Evolutionary conservation across 768 basidiomycete genomes (phyloP), one percentile per base, ranked within the genome.

Genomic region (Hygrophorus russula): DNA sequence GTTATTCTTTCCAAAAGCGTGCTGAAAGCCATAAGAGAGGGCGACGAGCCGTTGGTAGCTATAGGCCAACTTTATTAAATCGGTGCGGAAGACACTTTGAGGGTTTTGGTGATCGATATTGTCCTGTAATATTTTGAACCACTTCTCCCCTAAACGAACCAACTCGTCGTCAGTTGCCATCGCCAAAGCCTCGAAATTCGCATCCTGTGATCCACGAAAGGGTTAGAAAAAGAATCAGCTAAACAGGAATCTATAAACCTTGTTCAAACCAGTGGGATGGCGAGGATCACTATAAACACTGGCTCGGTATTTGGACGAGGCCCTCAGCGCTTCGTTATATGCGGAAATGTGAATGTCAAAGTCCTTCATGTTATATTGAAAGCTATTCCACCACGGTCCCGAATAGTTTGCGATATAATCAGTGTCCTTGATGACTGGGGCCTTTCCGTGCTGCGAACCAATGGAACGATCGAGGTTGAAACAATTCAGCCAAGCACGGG

Each of bases 391-490:
- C 83, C 82, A 87, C 44, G 74, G 62, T 43, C 73, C 74, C 1
- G 76, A 80, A 52, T 82, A 79, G 44, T 67, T 70, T 12, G 82
- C 81, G 46, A 81, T 80, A 57, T 85, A 91, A 61, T 88, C 86
- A 5, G 71, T 68, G 51, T 82, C 76, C 48, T 69, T 69, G 56
- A 96, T 80, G 36, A 86, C 87, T 13, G 86, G 79, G 0, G 78
- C 74, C 61, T 90, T 90, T 44, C 92, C 92, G 60, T 93, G 90
- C 59, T 92, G 83, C 13, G 80, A 82, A 3, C 86, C 80, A 6
- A 85, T 82, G 4, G 89, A 92, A 17, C 89, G 80, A 59, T 97
- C 92, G 33, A 94, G 65, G 60, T 92, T 89, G 64, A 83, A 88
- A 60, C 88, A 92, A 56, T 82, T 85, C 45, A 94, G 63, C 91